Evolutionary conservation across 2,329 filamentous ascomycete species (phyloP).

Genomic region (Fusarium pseudoanthophilum): DNA sequence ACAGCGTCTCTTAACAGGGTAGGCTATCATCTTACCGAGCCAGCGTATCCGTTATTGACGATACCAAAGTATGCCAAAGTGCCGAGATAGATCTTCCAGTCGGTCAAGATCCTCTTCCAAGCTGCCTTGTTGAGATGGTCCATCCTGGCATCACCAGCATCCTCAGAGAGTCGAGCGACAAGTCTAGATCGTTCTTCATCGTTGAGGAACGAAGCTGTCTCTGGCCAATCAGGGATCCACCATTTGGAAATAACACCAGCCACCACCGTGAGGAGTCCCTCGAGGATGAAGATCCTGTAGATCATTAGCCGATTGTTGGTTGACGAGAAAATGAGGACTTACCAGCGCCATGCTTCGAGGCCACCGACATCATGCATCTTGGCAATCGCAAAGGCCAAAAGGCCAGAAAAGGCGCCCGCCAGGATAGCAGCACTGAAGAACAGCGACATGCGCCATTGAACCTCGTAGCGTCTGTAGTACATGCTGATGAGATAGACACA

Average conservation of each 20-base stretch:
- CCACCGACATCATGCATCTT: slow-evolving; percentile 16
- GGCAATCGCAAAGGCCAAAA: neutral
- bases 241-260: slow-evolving; percentile 75
- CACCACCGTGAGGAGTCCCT: slow-evolving; percentile 75
- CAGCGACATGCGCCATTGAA: slow-evolving; percentile 8
- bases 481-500: slow-evolving; percentile 12
- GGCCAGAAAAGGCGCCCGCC: neutral
- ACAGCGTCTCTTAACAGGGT: rapidly evolving
- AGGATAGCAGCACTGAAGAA: slow-evolving; percentile 2
- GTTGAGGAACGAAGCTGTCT: slow-evolving; percentile 74
- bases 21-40: slow-evolving; percentile 49
- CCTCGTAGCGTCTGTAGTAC: slow-evolving; percentile 14
- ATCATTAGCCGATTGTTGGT: neutral
- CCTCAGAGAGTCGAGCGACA: slow-evolving; percentile 67
- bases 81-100: slow-evolving; percentile 56
- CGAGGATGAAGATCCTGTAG: slow-evolving; percentile 70
- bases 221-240: slow-evolving; percentile 82
- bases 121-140: slow-evolving; percentile 61
- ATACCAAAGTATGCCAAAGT: slow-evolving; percentile 48
- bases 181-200: slow-evolving; percentile 77
- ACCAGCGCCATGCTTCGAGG: slow-evolving; percentile 9
- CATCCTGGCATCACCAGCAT: slow-evolving; percentile 5
- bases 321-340: neutral
- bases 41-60: slow-evolving; percentile 64
- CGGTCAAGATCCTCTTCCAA: slow-evolving; percentile 64